A percentile compares a stretch with the other conserved stretches of the same genome.
phyloP scores from a whole-genome alignment of 139 green algal genomes.

The Axilococcus clingmanii region DNA sequence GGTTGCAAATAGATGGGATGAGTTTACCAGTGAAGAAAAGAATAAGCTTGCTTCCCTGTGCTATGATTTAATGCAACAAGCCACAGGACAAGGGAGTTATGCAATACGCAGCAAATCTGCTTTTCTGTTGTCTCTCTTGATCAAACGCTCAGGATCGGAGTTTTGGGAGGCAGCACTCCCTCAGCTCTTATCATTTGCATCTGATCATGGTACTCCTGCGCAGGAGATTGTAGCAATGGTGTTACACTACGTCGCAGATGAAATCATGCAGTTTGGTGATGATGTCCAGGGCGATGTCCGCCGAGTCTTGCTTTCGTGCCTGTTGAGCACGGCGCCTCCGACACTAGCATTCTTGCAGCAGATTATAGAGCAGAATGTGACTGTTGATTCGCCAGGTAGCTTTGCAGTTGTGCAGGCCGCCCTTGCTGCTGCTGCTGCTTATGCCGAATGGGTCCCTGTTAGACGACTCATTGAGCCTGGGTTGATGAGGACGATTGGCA shows the following conservation, averaged over 20 bases:
- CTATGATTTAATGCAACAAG: conserved; percentile 26
- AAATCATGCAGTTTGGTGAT: conserved; percentile 50
- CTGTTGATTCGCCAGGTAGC: conserved; percentile 22
- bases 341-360: conserved; percentile 56
- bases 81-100: background rate
- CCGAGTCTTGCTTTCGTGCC: conserved; percentile 42
- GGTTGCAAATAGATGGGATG: conserved; percentile 32
- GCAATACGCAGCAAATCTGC: conserved; percentile 56
- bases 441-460: conserved; percentile 66
- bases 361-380: conserved; percentile 24
- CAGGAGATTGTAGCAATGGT: conserved; percentile 52
- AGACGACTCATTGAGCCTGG: conserved; percentile 27
- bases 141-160: conserved; percentile 48
- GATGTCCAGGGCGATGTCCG: conserved; percentile 37
- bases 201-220: conserved; percentile 16
- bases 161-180: conserved; percentile 47
- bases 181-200: conserved; percentile 45
- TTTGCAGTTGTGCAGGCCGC: conserved; percentile 41
- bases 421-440: conserved; percentile 23
- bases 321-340: conserved; percentile 32
- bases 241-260: conserved; percentile 61
- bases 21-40: conserved; percentile 31
- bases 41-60: conserved; percentile 23
- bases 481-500: conserved; percentile 48
- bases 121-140: conserved; percentile 54